Evolutionary conservation across 768 basidiomycete genomes (phyloP), one percentile per base, ranked within the genome.

Genomic region (Cyclocybe cylindracea): DNA sequence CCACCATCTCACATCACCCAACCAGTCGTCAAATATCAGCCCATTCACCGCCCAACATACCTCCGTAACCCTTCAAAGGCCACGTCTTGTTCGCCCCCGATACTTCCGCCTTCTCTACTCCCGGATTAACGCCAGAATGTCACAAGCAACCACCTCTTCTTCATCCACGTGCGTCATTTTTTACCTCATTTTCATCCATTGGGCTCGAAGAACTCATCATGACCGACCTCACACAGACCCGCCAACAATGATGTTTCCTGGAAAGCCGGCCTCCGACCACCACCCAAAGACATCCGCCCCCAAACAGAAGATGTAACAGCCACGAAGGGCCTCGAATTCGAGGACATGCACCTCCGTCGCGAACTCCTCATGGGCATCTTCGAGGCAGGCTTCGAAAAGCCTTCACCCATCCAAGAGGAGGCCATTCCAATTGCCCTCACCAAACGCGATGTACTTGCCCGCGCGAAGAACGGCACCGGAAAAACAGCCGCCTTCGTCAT

Each of bases 341-440:
- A 99, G 74, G 93, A 95, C 66, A 91, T 94, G 86, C 83, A 75
- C 70, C 80, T 96, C 65, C 84, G 89, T 50, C 85, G 96, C 60
- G 96, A 98, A 73, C 86, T 99, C 55, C 85, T 99, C 69, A 98
- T 99, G 96, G 96, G 96, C 64, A 97, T 98, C 70, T 99, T 95
- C 63, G 94, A 98, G 74, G 97, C 95, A 60, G 96, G 96, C 51
- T 96, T 94, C 68, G 96, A 98, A 74, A 86, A 80, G 61, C 96
- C 96, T 39, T 96, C 93, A 19, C 96, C 96, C 56, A 98, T 99
- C 72, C 96, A 99, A 79, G 96, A 99, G 83, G 92, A 97, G 77
- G 91, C 96, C 47, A 98, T 98, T 63, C 96, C 96, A 49, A 85
- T 93, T 61, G 94, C 95, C 36, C 86, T 98, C 64, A 85, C 90